phyloP scores from a whole-genome alignment of 2,329 filamentous ascomycete genomes.

The Diplocarpon rosae region DNA sequence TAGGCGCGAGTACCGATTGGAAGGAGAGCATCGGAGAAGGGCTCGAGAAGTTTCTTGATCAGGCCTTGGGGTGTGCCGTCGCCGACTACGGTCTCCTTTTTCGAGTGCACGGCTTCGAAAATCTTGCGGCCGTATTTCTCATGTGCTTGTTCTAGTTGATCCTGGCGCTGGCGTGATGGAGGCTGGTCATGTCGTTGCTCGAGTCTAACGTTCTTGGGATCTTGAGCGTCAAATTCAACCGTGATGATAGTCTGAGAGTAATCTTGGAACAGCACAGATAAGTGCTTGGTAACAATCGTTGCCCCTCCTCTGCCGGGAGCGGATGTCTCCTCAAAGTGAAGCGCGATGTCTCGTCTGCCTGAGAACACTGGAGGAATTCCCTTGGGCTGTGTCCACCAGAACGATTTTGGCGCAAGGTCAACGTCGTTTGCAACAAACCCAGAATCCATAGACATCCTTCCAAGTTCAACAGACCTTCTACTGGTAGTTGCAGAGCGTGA shows the following conservation, averaged over 20 bases:
- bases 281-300: conserved; percentile 62
- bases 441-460: conserved; percentile 63
- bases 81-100: conserved; percentile 71
- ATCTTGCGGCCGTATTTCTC: conserved; percentile 72
- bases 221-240: conserved; percentile 63
- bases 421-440: conserved; percentile 83
- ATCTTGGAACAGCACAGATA: conserved; percentile 86
- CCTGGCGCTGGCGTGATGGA: conserved; percentile 72
- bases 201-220: conserved; percentile 60
- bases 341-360: conserved; percentile 70
- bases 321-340: conserved; percentile 69
- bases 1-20: conserved; percentile 85
- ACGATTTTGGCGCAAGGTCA: conserved; percentile 60
- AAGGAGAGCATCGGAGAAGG: conserved; percentile 60
- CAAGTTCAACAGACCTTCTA: conserved; percentile 54
- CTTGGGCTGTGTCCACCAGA: conserved; percentile 82
- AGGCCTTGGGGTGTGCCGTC: conserved; percentile 74
- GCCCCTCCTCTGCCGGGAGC: conserved; percentile 59
- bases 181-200: conserved; percentile 83
- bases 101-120: conserved; percentile 54
- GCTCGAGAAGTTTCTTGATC: conserved; percentile 66
- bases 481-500: conserved; percentile 37
- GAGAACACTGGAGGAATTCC: conserved; percentile 73
- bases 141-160: conserved; percentile 83
- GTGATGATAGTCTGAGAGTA: conserved; percentile 92